Evolutionary conservation across 2,329 filamentous ascomycete genomes (phyloP).

Genomic region (Chaetomiaceae sp.): DNA sequence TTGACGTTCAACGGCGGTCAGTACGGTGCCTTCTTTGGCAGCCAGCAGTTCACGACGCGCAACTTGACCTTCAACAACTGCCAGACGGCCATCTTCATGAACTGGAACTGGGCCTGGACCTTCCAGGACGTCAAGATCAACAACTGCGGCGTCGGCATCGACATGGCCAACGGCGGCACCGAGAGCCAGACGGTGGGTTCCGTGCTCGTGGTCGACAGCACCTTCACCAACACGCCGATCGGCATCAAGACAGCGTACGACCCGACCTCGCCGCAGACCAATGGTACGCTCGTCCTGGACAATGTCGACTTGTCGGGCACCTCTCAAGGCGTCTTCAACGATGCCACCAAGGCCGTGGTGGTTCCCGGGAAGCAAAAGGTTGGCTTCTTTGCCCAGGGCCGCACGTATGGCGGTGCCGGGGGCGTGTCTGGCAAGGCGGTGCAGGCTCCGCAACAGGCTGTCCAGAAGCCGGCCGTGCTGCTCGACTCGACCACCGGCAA

Average conservation of each 20-base stretch:
- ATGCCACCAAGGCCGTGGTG: constrained; percentile 52
- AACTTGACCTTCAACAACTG: constrained; percentile 79
- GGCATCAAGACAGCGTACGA: constrained; percentile 75
- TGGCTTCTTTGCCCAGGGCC: constrained; percentile 73
- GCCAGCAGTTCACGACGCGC: constrained; percentile 81
- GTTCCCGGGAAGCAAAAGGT: constrained; percentile 67
- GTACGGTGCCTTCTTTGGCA: constrained; percentile 74
- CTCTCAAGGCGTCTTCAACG: constrained; percentile 59
- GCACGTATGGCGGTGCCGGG: constrained; percentile 53
- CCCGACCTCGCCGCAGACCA: constrained; percentile 57
- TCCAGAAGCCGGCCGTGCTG: constrained; percentile 62
- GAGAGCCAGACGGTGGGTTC: constrained; percentile 77
- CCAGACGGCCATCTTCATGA: constrained; percentile 79
- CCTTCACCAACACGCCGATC: constrained; percentile 67
- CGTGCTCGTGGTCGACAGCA: constrained; percentile 75
- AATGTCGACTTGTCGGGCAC: constrained; percentile 81
- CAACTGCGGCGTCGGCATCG: constrained; percentile 68
- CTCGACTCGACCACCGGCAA: constrained; percentile 56
- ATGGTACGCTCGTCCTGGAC: constrained; percentile 78
- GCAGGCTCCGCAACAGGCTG: constrained; percentile 53
- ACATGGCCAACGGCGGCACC: constrained; percentile 64
- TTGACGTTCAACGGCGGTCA: constrained; percentile 78
- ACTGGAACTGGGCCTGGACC: constrained; percentile 88
- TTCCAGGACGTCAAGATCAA: constrained; percentile 73
- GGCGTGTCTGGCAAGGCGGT: constrained; percentile 46